Conservation (phyloP, 1,284 basidiomycete species). For the Schizophyllum commune region DNA sequence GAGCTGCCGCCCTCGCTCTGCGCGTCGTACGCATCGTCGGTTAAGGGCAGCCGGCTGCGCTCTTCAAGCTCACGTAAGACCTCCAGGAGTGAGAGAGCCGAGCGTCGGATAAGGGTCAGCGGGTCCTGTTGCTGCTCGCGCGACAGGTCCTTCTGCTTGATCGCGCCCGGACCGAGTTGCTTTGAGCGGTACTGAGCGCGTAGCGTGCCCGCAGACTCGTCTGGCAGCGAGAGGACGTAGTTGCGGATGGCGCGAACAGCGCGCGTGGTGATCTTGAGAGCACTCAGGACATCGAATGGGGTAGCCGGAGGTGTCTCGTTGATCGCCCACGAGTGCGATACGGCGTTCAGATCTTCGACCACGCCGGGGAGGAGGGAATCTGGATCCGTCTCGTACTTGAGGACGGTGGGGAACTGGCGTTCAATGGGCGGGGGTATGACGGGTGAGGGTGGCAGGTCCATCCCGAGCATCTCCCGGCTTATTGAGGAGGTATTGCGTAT, state of each 20-base stretch:
- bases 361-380: constrained; percentile 64
- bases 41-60: constrained; percentile 51
- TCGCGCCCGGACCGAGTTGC: constrained; percentile 28
- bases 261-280: constrained; percentile 68
- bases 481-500: constrained; percentile 33
- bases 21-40: constrained; percentile 69
- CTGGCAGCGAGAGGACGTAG: constrained; percentile 72
- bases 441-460: constrained; percentile 66
- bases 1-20: constrained; percentile 56
- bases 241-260: constrained; percentile 75
- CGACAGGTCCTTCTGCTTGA: constrained; percentile 4
- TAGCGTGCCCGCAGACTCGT: constrained; percentile 52
- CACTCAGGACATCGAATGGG: constrained; percentile 49
- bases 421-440: constrained; percentile 31
- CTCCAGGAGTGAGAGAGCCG: constrained; percentile 71
- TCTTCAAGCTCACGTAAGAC: constrained; percentile 69
- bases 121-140: constrained; percentile 39
- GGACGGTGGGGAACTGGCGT: constrained; percentile 40
- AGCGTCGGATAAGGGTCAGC: constrained; percentile 56
- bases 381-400: constrained; percentile 65
- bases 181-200: constrained; percentile 41
- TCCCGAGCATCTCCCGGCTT: constrained; percentile 31
- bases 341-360: constrained; percentile 59
- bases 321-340: constrained; percentile 49
- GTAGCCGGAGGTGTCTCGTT: constrained; percentile 12